phyloP scores from a whole-genome alignment of 2,329 filamentous ascomycete genomes.

The Dactylellina cionopaga region DNA sequence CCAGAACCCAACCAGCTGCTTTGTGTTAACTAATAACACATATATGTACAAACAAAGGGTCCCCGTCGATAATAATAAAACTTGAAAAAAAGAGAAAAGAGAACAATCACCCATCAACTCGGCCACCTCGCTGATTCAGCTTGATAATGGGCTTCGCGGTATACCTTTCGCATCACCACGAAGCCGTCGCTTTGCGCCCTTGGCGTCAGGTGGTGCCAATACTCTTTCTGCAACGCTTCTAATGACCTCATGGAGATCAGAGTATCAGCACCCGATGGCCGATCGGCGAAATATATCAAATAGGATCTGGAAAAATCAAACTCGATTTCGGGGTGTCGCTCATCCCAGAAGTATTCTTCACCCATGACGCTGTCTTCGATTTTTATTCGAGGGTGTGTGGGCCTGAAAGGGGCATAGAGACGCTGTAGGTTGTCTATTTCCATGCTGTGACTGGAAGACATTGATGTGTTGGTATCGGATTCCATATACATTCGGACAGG shows the following conservation, averaged over 20 bases:
- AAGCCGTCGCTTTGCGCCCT: constrained; percentile 31
- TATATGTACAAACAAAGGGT: neutral
- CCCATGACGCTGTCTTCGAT: constrained; percentile 4
- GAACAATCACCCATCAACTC: neutral
- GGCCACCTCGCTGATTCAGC: constrained; percentile 18
- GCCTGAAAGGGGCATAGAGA: constrained; percentile 1
- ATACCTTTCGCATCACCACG: constrained; percentile 13
- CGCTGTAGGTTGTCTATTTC: constrained; percentile 27
- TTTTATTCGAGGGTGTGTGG: constrained; percentile 28
- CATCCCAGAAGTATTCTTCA: constrained; percentile 43
- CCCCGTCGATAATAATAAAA: constrained; percentile 1
- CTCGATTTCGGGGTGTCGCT: constrained; percentile 5
- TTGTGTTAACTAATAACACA: neutral
- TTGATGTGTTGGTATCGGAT: neutral
- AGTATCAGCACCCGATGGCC: constrained; percentile 25
- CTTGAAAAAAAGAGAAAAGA: neutral
- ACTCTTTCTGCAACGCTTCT: constrained; percentile 27
- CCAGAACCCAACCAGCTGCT: neutral
- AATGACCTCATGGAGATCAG: constrained; percentile 36
- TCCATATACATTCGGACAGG: constrained; percentile 30
- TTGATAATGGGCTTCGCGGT: neutral
- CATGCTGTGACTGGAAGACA: constrained; percentile 15
- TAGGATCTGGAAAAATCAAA: constrained; percentile 37
- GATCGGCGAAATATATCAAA: constrained; percentile 16
- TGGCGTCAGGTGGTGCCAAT: constrained; percentile 22